Conservation (phyloP, 2,329 filamentous ascomycete genomes). For the Aspergillus sp. region DNA sequence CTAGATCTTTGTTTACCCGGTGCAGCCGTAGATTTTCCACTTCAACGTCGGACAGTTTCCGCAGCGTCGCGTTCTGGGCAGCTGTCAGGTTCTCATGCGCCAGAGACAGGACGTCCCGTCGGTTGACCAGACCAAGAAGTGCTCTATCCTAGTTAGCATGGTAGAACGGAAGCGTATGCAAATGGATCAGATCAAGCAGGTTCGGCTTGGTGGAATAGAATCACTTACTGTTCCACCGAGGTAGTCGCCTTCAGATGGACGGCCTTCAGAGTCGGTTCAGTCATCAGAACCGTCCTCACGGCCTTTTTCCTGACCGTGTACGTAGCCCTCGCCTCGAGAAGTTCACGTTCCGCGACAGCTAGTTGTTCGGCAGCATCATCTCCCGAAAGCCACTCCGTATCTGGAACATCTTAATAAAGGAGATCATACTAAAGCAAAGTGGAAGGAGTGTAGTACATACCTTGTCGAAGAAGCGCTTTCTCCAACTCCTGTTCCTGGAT, state of each 20-base stretch:
- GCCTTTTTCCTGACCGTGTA: constrained; percentile 70
- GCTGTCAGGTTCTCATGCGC: constrained; percentile 60
- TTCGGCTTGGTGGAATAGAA: background rate
- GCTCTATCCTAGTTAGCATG: constrained; percentile 49
- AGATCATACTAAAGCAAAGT: background rate
- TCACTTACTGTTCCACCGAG: constrained; percentile 64
- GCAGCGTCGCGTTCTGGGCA: constrained; percentile 51
- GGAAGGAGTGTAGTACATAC: constrained; percentile 21
- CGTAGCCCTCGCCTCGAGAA: constrained; percentile 68
- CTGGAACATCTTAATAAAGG: constrained; percentile 18
- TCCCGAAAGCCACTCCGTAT: constrained; percentile 40
- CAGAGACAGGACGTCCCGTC: constrained; percentile 67
- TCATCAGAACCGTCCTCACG: constrained; percentile 66
- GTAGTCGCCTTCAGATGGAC: constrained; percentile 68
- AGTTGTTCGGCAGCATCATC: constrained; percentile 54
- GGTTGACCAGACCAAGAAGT: constrained; percentile 64
- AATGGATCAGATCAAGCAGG: too few relatives aligned
- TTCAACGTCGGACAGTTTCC: constrained; percentile 57
- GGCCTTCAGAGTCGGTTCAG: constrained; percentile 74
- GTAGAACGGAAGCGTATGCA: background rate
- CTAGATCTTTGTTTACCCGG: constrained; percentile 62
- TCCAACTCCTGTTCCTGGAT: constrained; percentile 71
- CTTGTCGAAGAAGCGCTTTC: constrained; percentile 61
- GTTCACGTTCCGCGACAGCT: constrained; percentile 58
- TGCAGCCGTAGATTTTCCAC: constrained; percentile 58